Percentiles rank a stretch among this genome's conserved stretches.
Conservation (phyloP, 352 stramenopile species). For the Globisporangium echinulatum region DNA sequence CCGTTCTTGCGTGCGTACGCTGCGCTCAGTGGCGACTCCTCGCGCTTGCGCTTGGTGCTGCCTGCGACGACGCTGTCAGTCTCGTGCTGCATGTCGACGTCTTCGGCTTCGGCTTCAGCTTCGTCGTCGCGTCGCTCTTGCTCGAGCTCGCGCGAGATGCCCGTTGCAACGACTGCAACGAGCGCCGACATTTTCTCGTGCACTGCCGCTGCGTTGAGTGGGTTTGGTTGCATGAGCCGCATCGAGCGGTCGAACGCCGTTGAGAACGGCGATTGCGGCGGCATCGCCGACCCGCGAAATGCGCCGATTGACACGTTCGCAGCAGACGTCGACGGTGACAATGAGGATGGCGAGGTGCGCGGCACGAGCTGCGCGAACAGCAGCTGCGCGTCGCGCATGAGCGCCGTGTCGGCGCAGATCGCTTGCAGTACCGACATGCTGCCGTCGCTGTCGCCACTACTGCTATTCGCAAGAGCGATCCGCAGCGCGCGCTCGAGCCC, state of each 20-base stretch:
- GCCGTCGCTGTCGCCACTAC: not conserved
- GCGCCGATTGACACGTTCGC: not conserved
- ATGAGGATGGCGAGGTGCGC: conserved; percentile 5
- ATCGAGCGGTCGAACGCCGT: not conserved
- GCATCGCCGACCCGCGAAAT: not conserved
- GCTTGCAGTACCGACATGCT: not conserved
- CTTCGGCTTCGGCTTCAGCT: no score
- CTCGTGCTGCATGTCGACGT: not conserved
- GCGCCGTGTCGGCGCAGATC: conserved; percentile 9
- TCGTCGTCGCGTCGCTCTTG: conserved; percentile 6
- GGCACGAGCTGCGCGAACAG: conserved; percentile 40
- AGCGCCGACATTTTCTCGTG: conserved; percentile 32
- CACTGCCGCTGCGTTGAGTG: conserved; percentile 10
- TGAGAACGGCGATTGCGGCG: conserved; percentile 9
- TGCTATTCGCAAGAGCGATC: not conserved
- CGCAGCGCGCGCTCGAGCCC: conserved; percentile 7
- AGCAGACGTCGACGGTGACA: conserved; percentile 1
- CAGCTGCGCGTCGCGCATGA: conserved; percentile 25
- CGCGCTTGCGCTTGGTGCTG: conserved; percentile 7
- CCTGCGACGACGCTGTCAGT: no score
- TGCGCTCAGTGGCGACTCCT: not conserved
- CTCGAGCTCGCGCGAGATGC: conserved; percentile 34
- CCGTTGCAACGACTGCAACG: conserved; percentile 39
- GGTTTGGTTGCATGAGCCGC: not conserved
- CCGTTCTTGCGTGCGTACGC: not conserved